Evolutionary conservation across 148 eudicot species (phyloP), one percentile per base, ranked within the genome.

Genomic region (Heliamphora exappendiculata): DNA sequence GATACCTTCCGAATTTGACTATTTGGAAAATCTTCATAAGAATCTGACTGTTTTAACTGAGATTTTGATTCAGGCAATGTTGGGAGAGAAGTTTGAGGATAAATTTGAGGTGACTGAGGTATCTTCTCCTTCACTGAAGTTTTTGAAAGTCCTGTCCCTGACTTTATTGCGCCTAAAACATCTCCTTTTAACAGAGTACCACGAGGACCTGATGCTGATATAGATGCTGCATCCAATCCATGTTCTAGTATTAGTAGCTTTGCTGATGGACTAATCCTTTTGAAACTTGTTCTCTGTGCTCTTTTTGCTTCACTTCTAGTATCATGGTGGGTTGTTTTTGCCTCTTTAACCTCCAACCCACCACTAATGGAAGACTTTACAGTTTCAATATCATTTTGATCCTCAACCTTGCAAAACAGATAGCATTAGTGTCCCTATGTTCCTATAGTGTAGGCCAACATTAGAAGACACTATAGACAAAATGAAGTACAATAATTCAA

Each of bases 1-100:
- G 29, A 19, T 85, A 94, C 98, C 96, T 94, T 94, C 64, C 98
- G 93, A 69, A 94, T 90, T 92, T 94, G 98, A 86, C 87, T 92
- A 79, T 94, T 94, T 67, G 96, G 93, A 70, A 92, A 73, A 81
- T 94, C 96, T 74, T 81, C 96, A 72, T 77, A 92, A 13, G 89
- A 75, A 75, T 72, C 84, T 63, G 89, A 41, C 75, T 84, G 83
- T 69, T 81, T 82, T 66, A 66, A 44, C 10, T 69, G 77, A 78
- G 88, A 51, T 80, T 70, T 74, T 66, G 81, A 67, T 71, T 81
- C 78, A 50, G 86, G 47, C 58, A 88, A 57, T 64, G 67, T 55
- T 22, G 89, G 58, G 28, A 79, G 74, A 73, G 84, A 67, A 83
- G 78, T 75, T 73, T 58, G 81, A 63, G 82, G 55, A 62, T 88